Evolutionary conservation across 139 green algal genomes (phyloP).

Genomic region (Gonium pectorale): DNA sequence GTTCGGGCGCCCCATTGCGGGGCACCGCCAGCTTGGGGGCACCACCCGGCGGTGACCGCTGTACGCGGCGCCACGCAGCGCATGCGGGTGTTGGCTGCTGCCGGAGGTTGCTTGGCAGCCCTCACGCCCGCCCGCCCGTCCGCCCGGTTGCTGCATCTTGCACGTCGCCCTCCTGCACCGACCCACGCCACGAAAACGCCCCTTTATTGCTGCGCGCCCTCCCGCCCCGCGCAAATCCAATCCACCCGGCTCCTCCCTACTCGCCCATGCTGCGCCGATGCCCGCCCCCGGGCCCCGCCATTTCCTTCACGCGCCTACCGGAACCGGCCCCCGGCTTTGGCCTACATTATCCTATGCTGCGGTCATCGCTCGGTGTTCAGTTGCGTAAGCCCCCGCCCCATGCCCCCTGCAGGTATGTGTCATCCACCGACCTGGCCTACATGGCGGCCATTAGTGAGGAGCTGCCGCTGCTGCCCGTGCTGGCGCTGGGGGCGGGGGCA

Average conservation of each 20-base stretch:
- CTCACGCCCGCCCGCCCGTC: not conserved
- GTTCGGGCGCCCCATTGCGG: not conserved
- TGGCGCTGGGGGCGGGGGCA: not conserved
- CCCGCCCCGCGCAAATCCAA: no score
- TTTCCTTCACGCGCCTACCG: not conserved
- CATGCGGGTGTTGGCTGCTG: not conserved
- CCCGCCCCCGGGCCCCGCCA: no score
- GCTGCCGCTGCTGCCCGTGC: conserved; percentile 37
- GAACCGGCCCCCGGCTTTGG: not conserved
- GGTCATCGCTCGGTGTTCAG: not conserved
- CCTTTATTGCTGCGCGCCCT: no score
- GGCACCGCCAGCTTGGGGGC: not conserved
- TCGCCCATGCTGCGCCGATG: not conserved
- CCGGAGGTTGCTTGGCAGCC: not conserved
- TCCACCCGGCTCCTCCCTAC: not conserved
- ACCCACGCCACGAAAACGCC: no score
- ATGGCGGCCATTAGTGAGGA: conserved; percentile 24
- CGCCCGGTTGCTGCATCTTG: no score
- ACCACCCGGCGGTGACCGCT: not conserved
- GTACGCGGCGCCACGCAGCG: not conserved
- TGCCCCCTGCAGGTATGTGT: not conserved
- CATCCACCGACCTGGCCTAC: conserved; percentile 11
- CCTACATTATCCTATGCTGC: not conserved
- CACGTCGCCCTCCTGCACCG: no score
- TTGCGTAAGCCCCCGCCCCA: not conserved